These are phyloP conservation scores for Paracamarosporium sp. DNA, from an alignment of 2,329 filamentous ascomycete genomes.

Conservation along the genomic window DNA sequence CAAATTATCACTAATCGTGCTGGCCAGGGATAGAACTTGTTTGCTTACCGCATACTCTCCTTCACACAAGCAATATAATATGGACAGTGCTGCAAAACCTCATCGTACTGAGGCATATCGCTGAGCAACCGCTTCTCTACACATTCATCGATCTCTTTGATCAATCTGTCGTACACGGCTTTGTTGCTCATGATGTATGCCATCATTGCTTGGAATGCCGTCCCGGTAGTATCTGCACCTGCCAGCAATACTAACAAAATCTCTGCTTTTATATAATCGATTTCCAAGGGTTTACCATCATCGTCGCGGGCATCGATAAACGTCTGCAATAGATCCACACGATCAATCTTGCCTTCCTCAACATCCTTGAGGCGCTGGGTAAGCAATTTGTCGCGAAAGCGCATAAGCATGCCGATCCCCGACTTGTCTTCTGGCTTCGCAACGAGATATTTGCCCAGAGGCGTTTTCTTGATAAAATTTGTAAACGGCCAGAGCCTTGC, in stretches of 20 bases:
- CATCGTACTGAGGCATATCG: conserved; percentile 31
- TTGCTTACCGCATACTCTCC: conserved; percentile 52
- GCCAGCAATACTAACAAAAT: conserved; percentile 60
- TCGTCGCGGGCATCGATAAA: conserved; percentile 48
- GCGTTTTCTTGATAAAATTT: conserved; percentile 62
- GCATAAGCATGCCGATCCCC: conserved; percentile 64
- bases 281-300: conserved; percentile 53
- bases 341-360: conserved; percentile 52
- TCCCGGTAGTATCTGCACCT: conserved; percentile 61
- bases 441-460: conserved; percentile 59
- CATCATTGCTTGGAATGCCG: conserved; percentile 58
- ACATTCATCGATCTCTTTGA: conserved; percentile 54
- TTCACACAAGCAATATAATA: conserved; percentile 60
- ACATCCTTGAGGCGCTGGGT: conserved; percentile 57
- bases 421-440: conserved; percentile 60
- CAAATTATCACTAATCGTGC: neutral
- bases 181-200: conserved; percentile 4
- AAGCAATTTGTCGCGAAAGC: conserved; percentile 63
- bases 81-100: conserved; percentile 41
- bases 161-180: conserved; percentile 54
- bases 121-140: conserved; percentile 36
- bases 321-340: conserved; percentile 63
- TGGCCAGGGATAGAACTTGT: neutral
- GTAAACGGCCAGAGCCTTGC: conserved; percentile 62
- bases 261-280: conserved; percentile 62